A percentile compares a stretch with the other conserved stretches of the same genome.
These are phyloP conservation scores for Cryptococcus hybrid DNA, from an alignment of 1,284 basidiomycete genomes.

Conservation along the genomic window DNA sequence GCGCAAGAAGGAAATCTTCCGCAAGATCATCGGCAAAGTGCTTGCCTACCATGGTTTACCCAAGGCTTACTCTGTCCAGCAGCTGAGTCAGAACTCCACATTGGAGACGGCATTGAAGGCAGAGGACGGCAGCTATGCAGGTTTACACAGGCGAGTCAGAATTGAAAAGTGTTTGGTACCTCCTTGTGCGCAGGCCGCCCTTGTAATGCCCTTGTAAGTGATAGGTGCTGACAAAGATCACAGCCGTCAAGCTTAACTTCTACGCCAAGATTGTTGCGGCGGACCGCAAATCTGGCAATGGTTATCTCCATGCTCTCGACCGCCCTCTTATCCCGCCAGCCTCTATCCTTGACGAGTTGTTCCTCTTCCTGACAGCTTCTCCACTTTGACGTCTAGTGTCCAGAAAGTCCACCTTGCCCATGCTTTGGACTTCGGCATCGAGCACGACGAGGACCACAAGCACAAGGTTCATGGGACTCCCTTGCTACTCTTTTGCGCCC, in stretches of 20 bases:
- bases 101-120: conserved; percentile 60
- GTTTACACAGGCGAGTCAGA: conserved; percentile 59
- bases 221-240: conserved; percentile 1
- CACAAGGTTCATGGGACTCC: conserved; percentile 53
- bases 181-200: conserved; percentile 27
- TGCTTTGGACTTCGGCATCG: conserved; percentile 41
- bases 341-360: conserved; percentile 61
- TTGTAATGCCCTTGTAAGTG: background rate
- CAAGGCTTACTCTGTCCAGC: conserved; percentile 48
- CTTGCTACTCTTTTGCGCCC: conserved; percentile 63
- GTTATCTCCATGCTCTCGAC: conserved; percentile 63
- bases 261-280: conserved; percentile 56
- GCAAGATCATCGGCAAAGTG: conserved; percentile 58
- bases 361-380: conserved; percentile 58
- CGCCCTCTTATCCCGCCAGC: conserved; percentile 64
- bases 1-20: conserved; percentile 53
- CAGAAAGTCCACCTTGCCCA: conserved; percentile 58
- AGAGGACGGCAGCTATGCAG: conserved; percentile 57
- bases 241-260: conserved; percentile 57
- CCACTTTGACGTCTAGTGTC: conserved; percentile 60
- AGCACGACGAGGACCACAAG: conserved; percentile 47
- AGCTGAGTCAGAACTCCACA: conserved; percentile 61
- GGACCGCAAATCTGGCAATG: conserved; percentile 61
- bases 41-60: conserved; percentile 65
- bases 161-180: conserved; percentile 54